phyloP scores from a whole-genome alignment of 2,329 filamentous ascomycete species.

The Teratosphaeria nubilosa region DNA sequence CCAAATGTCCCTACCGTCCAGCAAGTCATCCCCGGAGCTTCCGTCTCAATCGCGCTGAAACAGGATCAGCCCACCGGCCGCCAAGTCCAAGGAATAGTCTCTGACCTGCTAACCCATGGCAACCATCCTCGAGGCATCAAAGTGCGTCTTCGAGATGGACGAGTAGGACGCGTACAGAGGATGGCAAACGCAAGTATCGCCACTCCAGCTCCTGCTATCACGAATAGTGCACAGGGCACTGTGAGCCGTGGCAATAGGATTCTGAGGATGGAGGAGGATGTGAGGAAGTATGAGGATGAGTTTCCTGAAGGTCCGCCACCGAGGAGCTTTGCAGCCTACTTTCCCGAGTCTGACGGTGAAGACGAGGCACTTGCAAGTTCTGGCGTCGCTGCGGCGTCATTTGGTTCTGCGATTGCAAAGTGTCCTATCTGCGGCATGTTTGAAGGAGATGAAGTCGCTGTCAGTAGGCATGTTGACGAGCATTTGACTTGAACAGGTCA shows the following conservation, averaged over 20 bases:
- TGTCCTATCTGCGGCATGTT: conserved; percentile 60
- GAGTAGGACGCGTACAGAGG: conserved; percentile 63
- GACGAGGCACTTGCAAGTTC: conserved; percentile 3
- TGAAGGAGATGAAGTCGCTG: conserved; percentile 57
- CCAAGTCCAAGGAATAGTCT: conserved; percentile 57
- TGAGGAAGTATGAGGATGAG: conserved; percentile 7
- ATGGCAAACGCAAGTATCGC: conserved; percentile 28
- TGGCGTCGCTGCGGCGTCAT: conserved; percentile 8
- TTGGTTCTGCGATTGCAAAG: conserved; percentile 20
- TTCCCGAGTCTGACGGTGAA: conserved; percentile 17
- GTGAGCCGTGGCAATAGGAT: neutral
- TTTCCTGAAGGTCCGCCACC: conserved; percentile 13
- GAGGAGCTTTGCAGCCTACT: conserved; percentile 18
- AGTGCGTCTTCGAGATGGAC: conserved; percentile 57
- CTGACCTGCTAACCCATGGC: conserved; percentile 59
- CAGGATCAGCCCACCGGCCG: conserved; percentile 64
- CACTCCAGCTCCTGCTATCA: neutral
- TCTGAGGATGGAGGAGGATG: conserved; percentile 5
- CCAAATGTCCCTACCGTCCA: conserved; percentile 20
- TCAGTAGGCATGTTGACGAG: conserved; percentile 54
- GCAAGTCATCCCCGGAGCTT: conserved; percentile 50
- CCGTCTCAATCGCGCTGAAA: conserved; percentile 66
- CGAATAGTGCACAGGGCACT: neutral
- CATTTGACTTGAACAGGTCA: conserved; percentile 37
- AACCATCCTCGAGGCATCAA: conserved; percentile 73